Conservation (phyloP, 202 grass and related monocot species). For the Sporobolus alterniflorus region DNA sequence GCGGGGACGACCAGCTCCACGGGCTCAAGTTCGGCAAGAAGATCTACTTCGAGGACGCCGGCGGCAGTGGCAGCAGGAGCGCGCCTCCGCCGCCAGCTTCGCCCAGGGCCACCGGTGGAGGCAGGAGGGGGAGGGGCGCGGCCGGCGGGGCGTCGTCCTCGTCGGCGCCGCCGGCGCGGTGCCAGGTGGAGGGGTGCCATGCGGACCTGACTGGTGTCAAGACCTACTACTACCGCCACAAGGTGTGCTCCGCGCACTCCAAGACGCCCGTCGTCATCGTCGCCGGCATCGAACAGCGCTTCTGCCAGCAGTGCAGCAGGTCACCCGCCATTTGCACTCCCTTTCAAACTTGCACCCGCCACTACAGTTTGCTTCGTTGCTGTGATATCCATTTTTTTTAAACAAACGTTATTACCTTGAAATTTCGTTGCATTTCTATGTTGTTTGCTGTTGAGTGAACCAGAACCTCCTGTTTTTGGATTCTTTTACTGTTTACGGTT, state of each 20-base stretch:
- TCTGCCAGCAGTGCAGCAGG: constrained; percentile 99
- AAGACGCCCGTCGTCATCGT: constrained; percentile 78
- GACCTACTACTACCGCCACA: constrained; percentile 94
- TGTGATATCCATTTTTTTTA: background rate
- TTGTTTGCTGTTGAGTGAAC: background rate
- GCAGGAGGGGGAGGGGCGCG: constrained; percentile 55
- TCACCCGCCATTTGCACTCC: constrained; percentile 15
- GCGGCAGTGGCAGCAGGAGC: background rate
- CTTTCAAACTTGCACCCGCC: background rate
- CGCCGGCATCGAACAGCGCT: constrained; percentile 87
- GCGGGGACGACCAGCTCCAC: constrained; percentile 32
- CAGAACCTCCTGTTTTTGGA: background rate
- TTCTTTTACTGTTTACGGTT: constrained; percentile 1
- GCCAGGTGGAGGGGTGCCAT: constrained; percentile 96
- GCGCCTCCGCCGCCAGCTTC: background rate
- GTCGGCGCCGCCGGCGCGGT: constrained; percentile 47
- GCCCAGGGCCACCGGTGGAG: constrained; percentile 24
- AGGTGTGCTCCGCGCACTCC: constrained; percentile 89
- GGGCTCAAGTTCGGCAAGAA: constrained; percentile 89
- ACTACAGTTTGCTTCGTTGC: background rate
- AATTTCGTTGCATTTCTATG: background rate
- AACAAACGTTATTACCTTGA: background rate
- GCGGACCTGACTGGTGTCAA: constrained; percentile 77
- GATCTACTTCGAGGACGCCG: constrained; percentile 86
- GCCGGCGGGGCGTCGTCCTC: constrained; percentile 23